Percentiles rank a stretch among this genome's conserved stretches.
Conservation (phyloP, 441 rosid genomes). For the Pelargonium fulgidum region DNA sequence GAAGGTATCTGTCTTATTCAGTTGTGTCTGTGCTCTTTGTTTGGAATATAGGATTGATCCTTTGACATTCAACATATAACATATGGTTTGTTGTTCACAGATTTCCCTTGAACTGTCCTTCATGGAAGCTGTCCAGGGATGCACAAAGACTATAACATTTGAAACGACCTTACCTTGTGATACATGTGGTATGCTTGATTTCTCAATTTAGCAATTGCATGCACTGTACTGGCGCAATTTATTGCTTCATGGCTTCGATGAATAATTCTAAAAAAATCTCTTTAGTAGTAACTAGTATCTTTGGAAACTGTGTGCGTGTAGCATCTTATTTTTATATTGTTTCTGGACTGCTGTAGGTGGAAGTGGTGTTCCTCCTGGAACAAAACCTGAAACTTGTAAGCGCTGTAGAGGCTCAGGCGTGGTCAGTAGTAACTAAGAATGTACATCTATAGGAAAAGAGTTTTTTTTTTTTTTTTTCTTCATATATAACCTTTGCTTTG, state of each 20-base stretch:
- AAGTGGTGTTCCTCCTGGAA: constrained; percentile 96
- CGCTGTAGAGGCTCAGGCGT: constrained; percentile 85
- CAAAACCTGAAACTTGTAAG: constrained; percentile 76
- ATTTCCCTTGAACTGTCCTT: constrained; percentile 80
- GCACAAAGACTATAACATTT: constrained; percentile 70
- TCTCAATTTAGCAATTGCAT: background rate
- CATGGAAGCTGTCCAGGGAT: constrained; percentile 99
- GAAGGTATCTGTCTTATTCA: constrained; percentile 47
- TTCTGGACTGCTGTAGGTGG: constrained; percentile 51
- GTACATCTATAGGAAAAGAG: background rate
- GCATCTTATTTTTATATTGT: constrained; percentile 1
- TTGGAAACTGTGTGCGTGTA: background rate
- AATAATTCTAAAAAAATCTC: background rate
- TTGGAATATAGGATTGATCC: constrained; percentile 2
- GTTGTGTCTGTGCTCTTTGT: constrained; percentile 7
- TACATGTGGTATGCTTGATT: constrained; percentile 62
- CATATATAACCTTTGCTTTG: constrained; percentile 20
- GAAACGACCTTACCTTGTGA: constrained; percentile 78
- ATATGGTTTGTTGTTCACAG: constrained; percentile 31
- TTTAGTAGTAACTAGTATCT: background rate
- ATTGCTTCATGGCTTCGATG: background rate
- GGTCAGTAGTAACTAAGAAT: constrained; percentile 41
- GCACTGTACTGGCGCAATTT: background rate
- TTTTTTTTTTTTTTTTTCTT: no score
- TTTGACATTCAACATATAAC: constrained; percentile 10